These are phyloP conservation scores for Coniochaeta prunicola DNA, from an alignment of 2,329 filamentous ascomycete genomes.

Conservation along the genomic window DNA sequence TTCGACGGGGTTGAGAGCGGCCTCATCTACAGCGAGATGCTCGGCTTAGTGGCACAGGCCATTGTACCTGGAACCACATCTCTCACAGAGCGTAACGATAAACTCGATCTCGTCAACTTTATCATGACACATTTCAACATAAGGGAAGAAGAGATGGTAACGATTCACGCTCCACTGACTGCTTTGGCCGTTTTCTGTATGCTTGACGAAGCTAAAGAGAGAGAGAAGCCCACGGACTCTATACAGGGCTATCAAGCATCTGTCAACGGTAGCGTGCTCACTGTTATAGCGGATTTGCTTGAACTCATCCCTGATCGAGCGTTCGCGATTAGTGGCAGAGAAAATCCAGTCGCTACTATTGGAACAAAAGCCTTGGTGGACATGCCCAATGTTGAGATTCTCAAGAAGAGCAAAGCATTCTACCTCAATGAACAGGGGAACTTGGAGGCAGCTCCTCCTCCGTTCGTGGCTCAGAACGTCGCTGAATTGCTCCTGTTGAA, in stretches of 20 bases:
- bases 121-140: slow-evolving; percentile 86
- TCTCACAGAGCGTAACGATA: slow-evolving; percentile 45
- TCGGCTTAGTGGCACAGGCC: slow-evolving; percentile 58
- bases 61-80: slow-evolving; percentile 38
- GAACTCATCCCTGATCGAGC: slow-evolving; percentile 59
- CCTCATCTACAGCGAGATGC: slow-evolving; percentile 81
- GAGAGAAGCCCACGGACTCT: slow-evolving; percentile 13
- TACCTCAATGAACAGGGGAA: slow-evolving; percentile 66
- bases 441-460: slow-evolving; percentile 52
- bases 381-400: slow-evolving; percentile 41
- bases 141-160: slow-evolving; percentile 91
- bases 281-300: slow-evolving; percentile 49
- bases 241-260: slow-evolving; percentile 7
- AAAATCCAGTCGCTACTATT: slow-evolving; percentile 14
- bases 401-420: slow-evolving; percentile 56
- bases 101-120: slow-evolving; percentile 71
- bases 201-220: slow-evolving; percentile 46
- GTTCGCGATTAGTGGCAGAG: slow-evolving; percentile 34
- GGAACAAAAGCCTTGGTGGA: slow-evolving; percentile 19
- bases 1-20: slow-evolving; percentile 96
- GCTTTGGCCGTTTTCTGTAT: slow-evolving; percentile 57
- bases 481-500: slow-evolving; percentile 60
- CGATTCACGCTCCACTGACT: slow-evolving; percentile 73
- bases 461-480: slow-evolving; percentile 47
- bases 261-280: slow-evolving; percentile 26